phyloP scores from a whole-genome alignment of 345 rosid genomes.

The Iberis pinnata region DNA sequence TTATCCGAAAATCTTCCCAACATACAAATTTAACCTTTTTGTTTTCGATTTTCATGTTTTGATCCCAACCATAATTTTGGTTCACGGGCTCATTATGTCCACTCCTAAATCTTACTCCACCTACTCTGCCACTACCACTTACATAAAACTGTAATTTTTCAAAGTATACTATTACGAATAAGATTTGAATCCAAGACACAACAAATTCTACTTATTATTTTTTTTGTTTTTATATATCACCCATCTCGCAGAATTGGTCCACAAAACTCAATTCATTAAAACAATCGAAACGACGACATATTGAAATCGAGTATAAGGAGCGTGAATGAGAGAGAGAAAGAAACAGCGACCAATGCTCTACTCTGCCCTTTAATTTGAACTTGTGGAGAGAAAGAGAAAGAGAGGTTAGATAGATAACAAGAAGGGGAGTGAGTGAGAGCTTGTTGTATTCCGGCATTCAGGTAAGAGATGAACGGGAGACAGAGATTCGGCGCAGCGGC shows the following conservation, averaged over 20 bases:
- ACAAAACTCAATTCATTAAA: background rate
- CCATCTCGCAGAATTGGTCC: constrained; percentile 26
- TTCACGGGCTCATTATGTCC: too few relatives aligned
- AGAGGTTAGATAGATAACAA: constrained; percentile 15
- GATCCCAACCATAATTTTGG: too few relatives aligned
- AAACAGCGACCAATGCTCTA: constrained; percentile 22
- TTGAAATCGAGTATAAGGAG: constrained; percentile 23
- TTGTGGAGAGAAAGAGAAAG: constrained; percentile 26
- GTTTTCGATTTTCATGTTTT: too few relatives aligned
- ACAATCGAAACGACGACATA: constrained; percentile 11
- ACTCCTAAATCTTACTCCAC: too few relatives aligned
- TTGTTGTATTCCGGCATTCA: constrained; percentile 17
- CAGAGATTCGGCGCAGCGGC: constrained; percentile 76
- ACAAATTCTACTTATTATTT: too few relatives aligned
- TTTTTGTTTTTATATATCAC: too few relatives aligned
- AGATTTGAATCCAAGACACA: too few relatives aligned
- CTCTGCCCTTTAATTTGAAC: constrained; percentile 36
- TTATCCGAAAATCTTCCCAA: too few relatives aligned
- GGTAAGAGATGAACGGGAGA: constrained; percentile 50
- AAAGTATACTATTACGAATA: too few relatives aligned
- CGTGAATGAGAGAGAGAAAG: constrained; percentile 20
- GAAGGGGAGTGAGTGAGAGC: constrained; percentile 1
- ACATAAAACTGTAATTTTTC: too few relatives aligned
- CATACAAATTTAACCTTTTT: too few relatives aligned
- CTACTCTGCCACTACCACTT: too few relatives aligned